Percentiles rank a stretch among this genome's conserved stretches.
Evolutionary conservation across 2,329 filamentous ascomycete species (phyloP).

Genomic region (Fusarium anthophilum): DNA sequence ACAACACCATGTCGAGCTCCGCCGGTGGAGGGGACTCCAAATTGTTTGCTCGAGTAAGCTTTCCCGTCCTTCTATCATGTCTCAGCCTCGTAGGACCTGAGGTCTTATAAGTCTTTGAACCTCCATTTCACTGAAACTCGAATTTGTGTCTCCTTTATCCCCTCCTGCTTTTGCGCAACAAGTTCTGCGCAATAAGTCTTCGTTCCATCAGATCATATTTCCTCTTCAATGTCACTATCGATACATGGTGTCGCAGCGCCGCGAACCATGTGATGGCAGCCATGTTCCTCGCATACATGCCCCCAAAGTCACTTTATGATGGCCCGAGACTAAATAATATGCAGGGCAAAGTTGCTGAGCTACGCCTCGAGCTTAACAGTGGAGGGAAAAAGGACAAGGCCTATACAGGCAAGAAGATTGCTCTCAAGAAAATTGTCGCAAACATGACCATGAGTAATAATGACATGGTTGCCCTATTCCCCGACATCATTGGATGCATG

Average conservation of each 20-base stretch:
- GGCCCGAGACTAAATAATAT: constrained; percentile 63
- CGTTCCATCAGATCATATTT: neutral
- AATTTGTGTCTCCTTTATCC: neutral
- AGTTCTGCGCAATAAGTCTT: neutral
- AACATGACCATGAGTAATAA: constrained; percentile 99
- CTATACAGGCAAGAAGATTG: constrained; percentile 93
- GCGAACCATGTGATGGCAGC: constrained; percentile 37
- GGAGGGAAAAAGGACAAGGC: constrained; percentile 99
- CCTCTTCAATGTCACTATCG: constrained; percentile 18
- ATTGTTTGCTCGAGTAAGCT: constrained; percentile 93
- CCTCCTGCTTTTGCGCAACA: neutral
- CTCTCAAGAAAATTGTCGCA: constrained; percentile 98
- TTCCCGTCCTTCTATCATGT: constrained; percentile 25
- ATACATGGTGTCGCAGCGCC: constrained; percentile 3
- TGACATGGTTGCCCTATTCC: constrained; percentile 97
- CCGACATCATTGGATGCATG: constrained; percentile 96
- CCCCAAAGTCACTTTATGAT: constrained; percentile 53
- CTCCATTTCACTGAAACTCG: constrained; percentile 8
- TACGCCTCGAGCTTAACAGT: constrained; percentile 92
- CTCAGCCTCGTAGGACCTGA: constrained; percentile 30
- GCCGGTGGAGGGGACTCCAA: constrained; percentile 91
- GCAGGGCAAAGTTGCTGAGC: constrained; percentile 98
- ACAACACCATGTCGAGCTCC: constrained; percentile 62
- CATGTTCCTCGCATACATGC: constrained; percentile 66
- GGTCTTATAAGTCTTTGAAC: constrained; percentile 10